Evolutionary conservation across 768 basidiomycete species (phyloP), one percentile per base, ranked within the genome.

Genomic region (Collybia mongolica): DNA sequence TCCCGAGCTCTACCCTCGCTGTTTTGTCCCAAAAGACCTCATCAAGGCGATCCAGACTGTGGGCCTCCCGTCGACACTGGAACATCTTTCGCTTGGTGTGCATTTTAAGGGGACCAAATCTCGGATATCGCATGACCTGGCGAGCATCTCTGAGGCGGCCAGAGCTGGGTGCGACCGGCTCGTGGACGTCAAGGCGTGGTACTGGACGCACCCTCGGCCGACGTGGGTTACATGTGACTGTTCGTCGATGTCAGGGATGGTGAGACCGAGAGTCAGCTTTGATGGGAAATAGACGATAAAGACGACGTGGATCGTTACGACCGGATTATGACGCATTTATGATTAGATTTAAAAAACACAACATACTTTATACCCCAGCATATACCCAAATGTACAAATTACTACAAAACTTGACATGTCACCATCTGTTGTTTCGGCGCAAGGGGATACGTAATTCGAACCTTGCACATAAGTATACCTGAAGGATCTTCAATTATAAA

Each of bases 1-100:
- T 20, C 46, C 46, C 6, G 46, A 48, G 4, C 22, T 39, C 18
- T 38, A 39, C 46, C 20, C 46, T 8, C 46, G 46, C 6, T 48
- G 46, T 37, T n/a, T 39, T 4, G 18, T 32, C 9, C 43, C 28
- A 7, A 28, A 18, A 11, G 43, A 44, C n/a, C 17, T 32, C n/a
- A 32, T 32, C 22, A 12, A 12, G 14, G 17, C 26, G 5, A 44
- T 44, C 14, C 22, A 32, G 14, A 44, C 43, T 22, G 7, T 24
- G 22, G 43, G 43, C 5, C 43, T 44, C 9, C 43, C 43, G 14
- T 12, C 20, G 3, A 28, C 22, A 29, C 17, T 44, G 43, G 22
- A 18, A 11, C 22, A 32, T 17, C 11, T 44, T 5, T 18, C 24
- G 20, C 28, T 44, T 24, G 43, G 43, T 11, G 43, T 44, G 6